Conservation (phyloP, 148 eudicot genomes). For the Chenopodium formosanum region DNA sequence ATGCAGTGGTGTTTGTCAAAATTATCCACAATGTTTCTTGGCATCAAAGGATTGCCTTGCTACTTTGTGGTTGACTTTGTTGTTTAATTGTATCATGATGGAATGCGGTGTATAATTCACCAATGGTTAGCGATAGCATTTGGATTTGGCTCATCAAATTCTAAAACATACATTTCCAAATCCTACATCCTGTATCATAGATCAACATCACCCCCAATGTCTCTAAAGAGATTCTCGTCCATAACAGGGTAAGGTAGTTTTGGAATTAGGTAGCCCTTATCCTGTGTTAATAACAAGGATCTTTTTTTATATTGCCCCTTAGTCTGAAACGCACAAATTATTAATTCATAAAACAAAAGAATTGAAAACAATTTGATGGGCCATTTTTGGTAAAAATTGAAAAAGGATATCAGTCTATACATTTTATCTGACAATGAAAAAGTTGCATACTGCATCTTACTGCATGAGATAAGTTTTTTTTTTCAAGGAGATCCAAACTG, state of each 20-base stretch:
- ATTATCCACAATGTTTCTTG: constrained; percentile 2
- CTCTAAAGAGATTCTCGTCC: neutral
- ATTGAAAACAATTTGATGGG: no score
- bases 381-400: neutral
- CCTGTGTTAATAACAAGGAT: neutral
- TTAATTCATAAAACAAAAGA: no score
- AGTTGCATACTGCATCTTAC: neutral
- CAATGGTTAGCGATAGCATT: no score
- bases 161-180: neutral
- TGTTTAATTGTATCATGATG: no score
- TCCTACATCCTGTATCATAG: neutral
- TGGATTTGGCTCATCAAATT: no score
- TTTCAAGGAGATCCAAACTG: constrained; percentile 18
- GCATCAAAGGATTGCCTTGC: neutral
- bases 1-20: neutral
- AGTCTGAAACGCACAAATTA: no score
- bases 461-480: constrained; percentile 12
- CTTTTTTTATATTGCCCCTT: neutral
- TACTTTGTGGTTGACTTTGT: no score
- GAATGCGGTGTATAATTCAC: no score
- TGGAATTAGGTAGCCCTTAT: neutral
- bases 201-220: neutral
- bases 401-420: neutral
- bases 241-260: neutral
- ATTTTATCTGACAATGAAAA: neutral